Base-by-base conservation (phyloP, 208 protist species). In the Jaenimonas drosophilae region DNA sequence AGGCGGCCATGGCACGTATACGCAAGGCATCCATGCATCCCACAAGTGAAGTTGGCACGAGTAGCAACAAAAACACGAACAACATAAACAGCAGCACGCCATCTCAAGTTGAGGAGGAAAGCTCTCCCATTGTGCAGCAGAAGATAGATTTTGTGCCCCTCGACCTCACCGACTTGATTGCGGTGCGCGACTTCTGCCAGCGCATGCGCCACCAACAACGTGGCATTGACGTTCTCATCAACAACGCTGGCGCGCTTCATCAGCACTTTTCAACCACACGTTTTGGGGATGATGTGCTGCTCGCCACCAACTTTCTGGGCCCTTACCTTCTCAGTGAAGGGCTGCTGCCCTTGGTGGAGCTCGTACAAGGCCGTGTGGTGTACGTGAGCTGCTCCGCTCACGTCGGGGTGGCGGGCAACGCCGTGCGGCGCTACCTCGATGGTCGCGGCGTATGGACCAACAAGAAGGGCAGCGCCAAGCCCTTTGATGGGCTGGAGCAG, bases 401-500 rank as follows among this genome's bases (percentile, higher is more conserved):
- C 47, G 66, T 78, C 9, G 68, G 64, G 4, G 67, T 83, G 43
- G 66, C 70, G 45, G 65, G 69, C n/a, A 62, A 74, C 39, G 64
- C 72, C 4, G 71, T 80, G 7, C 23, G 49, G 1, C 84, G 69
- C 3, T 85, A 88, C 49, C 56, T 88, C 24, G 74, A 63, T n/a
- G 76, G 82, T 0, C 70, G 76, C 29, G 75, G 75, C 2, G 59
- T 85, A 45, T 85, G 76, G 76, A 70, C 72, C n/a, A n/a, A n/a
- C n/a, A n/a, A n/a, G 2, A 64, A 60, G 14, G 62, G 68, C 7
- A 70, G 82, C 24, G 65, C 65, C 2, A 46, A 75, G 47, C 57
- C 69, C 56, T 88, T 83, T 57, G 72, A 91, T 38, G 76, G 66
- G 4, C 47, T 85, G 5, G 77, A 91, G 64, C 82, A 88, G 72